A percentile compares a stretch with the other conserved stretches of the same genome.
Conservation (phyloP, 192 early-diverging fungal species). For the Linnemannia elongata region DNA sequence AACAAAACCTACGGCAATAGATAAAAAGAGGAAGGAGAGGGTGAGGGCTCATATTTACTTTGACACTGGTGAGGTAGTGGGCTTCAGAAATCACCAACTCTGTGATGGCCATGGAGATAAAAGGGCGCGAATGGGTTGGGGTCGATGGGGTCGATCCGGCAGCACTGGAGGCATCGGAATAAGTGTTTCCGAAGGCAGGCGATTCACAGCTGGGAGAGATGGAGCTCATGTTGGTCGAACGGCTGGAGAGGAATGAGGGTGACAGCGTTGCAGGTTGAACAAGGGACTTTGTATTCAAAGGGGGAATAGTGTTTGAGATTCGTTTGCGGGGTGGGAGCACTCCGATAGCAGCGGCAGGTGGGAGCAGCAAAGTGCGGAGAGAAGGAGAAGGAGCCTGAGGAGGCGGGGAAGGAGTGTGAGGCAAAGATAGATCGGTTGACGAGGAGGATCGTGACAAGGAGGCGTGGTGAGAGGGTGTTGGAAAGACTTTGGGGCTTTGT, state of each 20-base stretch:
- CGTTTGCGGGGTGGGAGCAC: constrained; percentile 3
- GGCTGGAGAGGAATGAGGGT: constrained; percentile 21
- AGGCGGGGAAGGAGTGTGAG: constrained; percentile 8
- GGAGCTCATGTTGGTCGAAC: constrained; percentile 25
- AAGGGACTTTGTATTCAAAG: constrained; percentile 21
- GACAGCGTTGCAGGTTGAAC: constrained; percentile 1
- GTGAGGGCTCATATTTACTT: constrained; percentile 15
- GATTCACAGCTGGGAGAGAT: constrained; percentile 22
- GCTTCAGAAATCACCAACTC: constrained; percentile 45
- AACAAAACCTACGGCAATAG: neutral
- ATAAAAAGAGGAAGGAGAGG: neutral
- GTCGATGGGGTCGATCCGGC: constrained; percentile 15
- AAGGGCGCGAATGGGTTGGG: constrained; percentile 2
- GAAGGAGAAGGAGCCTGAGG: neutral
- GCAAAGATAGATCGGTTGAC: constrained; percentile 11
- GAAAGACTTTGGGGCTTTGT: neutral
- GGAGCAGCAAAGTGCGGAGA: constrained; percentile 11
- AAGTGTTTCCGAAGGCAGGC: neutral
- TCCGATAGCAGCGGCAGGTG: constrained; percentile 16
- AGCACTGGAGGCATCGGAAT: constrained; percentile 16
- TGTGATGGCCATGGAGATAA: constrained; percentile 44
- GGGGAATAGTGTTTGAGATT: constrained; percentile 13
- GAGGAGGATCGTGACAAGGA: constrained; percentile 11
- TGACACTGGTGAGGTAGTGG: constrained; percentile 29
- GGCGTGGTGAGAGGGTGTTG: constrained; percentile 4